Evolutionary conservation across 352 stramenopile genomes (phyloP).

Genomic region (Lagenidium sp.): DNA sequence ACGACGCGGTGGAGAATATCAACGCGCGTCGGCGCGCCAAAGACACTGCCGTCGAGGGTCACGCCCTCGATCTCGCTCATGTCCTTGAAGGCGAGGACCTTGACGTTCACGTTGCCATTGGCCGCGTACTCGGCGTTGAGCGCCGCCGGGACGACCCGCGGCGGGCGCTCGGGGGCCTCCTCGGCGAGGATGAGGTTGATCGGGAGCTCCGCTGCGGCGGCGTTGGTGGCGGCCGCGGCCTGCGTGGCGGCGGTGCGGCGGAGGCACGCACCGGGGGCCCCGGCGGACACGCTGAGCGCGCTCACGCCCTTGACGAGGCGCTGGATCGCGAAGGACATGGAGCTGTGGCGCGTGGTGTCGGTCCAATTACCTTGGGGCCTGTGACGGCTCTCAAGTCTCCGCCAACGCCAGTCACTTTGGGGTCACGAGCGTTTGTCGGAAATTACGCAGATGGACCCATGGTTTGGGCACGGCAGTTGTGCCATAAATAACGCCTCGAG

Average conservation of each 20-base stretch:
- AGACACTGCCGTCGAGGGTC: conserved; percentile 63
- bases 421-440: no score
- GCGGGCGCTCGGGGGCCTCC: conserved; percentile 57
- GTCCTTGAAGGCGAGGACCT: conserved; percentile 48
- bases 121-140: conserved; percentile 42
- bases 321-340: conserved; percentile 35
- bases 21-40: conserved; percentile 63
- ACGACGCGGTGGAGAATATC: conserved; percentile 87
- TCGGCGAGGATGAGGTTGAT: conserved; percentile 62
- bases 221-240: conserved; percentile 12
- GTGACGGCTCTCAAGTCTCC: no score
- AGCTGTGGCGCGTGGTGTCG: no score
- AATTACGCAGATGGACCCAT: no score
- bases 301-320: conserved; percentile 47
- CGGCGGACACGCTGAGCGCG: conserved; percentile 41
- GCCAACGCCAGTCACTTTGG: no score
- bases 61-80: conserved; percentile 32
- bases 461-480: no score
- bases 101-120: conserved; percentile 55
- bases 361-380: no score
- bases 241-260: conserved; percentile 26
- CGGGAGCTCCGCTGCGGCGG: conserved; percentile 25
- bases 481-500: no score
- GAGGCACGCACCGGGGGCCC: conserved; percentile 21
- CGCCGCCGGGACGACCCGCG: conserved; percentile 52